A percentile compares a stretch with the other conserved stretches of the same genome.
Evolutionary conservation across 2,329 filamentous ascomycete genomes (phyloP).

Genomic region (Coniosporium tulheliwenetii): DNA sequence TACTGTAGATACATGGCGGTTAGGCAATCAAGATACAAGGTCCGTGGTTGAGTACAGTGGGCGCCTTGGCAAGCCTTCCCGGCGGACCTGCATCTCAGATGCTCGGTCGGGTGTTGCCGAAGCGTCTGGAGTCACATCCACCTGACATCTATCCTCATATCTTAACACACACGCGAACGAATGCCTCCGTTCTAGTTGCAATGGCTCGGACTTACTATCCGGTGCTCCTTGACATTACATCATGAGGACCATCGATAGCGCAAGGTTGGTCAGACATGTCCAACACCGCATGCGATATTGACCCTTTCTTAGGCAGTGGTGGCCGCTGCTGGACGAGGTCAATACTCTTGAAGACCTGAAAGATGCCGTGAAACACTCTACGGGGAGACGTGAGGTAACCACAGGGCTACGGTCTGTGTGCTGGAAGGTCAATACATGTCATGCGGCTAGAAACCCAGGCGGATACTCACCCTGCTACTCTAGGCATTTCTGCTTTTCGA

Average conservation of each 20-base stretch:
- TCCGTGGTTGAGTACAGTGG: too few relatives aligned
- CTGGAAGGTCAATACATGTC: conserved; percentile 55
- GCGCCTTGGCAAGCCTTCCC: too few relatives aligned
- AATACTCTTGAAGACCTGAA: conserved; percentile 13
- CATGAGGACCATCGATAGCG: conserved; percentile 17
- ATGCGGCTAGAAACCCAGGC: background rate
- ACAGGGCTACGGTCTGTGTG: conserved; percentile 71
- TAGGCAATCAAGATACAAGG: too few relatives aligned
- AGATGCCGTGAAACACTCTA: conserved; percentile 10
- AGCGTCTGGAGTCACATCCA: too few relatives aligned
- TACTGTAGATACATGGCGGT: too few relatives aligned
- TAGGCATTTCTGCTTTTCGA: conserved; percentile 72
- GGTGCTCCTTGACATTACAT: background rate
- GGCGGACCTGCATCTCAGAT: too few relatives aligned
- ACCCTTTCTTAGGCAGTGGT: conserved; percentile 8
- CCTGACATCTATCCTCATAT: too few relatives aligned
- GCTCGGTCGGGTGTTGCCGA: too few relatives aligned
- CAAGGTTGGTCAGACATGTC: conserved; percentile 1
- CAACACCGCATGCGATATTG: background rate
- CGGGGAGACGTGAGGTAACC: conserved; percentile 48
- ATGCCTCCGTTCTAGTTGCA: too few relatives aligned
- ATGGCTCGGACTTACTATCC: too few relatives aligned
- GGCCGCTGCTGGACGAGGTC: conserved; percentile 14
- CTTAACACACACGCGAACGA: too few relatives aligned
- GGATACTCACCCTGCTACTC: background rate